These are phyloP conservation scores for Phialocephala sp. DNA, from an alignment of 2,329 filamentous ascomycete species.

Conservation along the genomic window DNA sequence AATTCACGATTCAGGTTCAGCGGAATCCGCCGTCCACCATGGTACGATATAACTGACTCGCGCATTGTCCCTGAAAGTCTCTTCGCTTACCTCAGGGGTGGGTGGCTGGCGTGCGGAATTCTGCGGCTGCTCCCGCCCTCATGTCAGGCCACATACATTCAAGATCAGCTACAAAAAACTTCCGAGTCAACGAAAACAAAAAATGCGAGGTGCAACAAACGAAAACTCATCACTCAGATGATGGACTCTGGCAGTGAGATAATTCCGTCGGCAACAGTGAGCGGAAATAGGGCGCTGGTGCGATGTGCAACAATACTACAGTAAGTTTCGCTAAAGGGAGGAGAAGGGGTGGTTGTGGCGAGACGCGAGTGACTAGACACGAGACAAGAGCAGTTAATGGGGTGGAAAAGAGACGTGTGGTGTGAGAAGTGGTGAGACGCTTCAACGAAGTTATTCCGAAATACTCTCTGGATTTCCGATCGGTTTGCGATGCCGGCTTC, in stretches of 20 bases:
- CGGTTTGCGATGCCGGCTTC: not conserved
- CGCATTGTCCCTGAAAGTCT: not conserved
- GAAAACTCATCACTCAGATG: not conserved
- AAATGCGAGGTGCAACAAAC: slow-evolving; percentile 6
- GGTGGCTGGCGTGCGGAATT: not conserved
- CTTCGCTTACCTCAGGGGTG: too few species aligned
- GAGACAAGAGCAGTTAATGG: not conserved
- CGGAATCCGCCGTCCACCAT: not conserved
- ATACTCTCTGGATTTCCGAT: not conserved
- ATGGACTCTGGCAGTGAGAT: too few species aligned
- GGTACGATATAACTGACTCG: slow-evolving; percentile 2
- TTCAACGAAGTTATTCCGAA: not conserved
- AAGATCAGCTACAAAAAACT: not conserved
- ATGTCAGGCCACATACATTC: not conserved
- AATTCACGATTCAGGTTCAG: not conserved
- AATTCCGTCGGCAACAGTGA: slow-evolving; percentile 7
- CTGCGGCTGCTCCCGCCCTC: not conserved
- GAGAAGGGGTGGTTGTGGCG: not conserved
- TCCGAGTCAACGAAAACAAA: not conserved
- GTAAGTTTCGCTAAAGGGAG: not conserved
- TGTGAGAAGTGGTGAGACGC: slow-evolving; percentile 1
- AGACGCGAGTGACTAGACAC: not conserved
- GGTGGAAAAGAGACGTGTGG: not conserved
- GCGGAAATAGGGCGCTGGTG: slow-evolving; percentile 8
- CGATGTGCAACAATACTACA: slow-evolving; percentile 1